Base-by-base conservation (phyloP, 768 basidiomycete species). In the Boletus eberwhitei region DNA sequence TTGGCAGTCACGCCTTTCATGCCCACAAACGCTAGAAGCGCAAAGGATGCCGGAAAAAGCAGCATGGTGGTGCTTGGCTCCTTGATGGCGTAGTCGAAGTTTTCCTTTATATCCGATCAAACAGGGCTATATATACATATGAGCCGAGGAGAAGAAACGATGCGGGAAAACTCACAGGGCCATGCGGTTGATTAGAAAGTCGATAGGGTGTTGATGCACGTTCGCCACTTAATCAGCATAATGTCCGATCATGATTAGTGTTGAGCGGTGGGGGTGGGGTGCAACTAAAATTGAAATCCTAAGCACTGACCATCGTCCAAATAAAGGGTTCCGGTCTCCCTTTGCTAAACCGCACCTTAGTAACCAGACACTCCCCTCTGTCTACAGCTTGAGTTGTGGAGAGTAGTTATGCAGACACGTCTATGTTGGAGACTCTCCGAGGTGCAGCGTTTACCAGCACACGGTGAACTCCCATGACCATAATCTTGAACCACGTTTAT, bases 21-120 rank as follows among this genome's bases (percentile, higher is more conserved):
- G 38, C 43, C 29, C n/a, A 22, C 41, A 41, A 63, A 50, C 31
- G 49, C 53, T 22, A 69, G 48, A 51, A 61, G 41, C 29, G 38
- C 24, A 16, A 55, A 50, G 47, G 58, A 59, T 32, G 42, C 53
- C 29, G 17, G 48, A 53, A 60, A 36, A 44, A 45, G 26, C 22
- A 59, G n/a, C 60, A 66, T 69, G 38, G n/a, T 55, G 48, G 24
- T 13, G 36, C 16, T 50, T 45, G 31, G 35, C n/a, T 21, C 44
- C 48, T 7, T 12, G 47, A 37, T 14, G 22, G 22, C 29, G 31
- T 22, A 22, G 32, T 8, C 4, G 29, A 26, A 21, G 34, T 37
- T 14, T 22, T 48, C 45, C 41, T 52, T 53, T 60, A 53, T 58
- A 53, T 46, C 36, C 16, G 38, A 21, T 32, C 40, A 32, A 8